Percentiles rank a stretch among this genome's conserved stretches.
Conservation (phyloP, 805 yeast species). For the Candida vartiovaarae region DNA sequence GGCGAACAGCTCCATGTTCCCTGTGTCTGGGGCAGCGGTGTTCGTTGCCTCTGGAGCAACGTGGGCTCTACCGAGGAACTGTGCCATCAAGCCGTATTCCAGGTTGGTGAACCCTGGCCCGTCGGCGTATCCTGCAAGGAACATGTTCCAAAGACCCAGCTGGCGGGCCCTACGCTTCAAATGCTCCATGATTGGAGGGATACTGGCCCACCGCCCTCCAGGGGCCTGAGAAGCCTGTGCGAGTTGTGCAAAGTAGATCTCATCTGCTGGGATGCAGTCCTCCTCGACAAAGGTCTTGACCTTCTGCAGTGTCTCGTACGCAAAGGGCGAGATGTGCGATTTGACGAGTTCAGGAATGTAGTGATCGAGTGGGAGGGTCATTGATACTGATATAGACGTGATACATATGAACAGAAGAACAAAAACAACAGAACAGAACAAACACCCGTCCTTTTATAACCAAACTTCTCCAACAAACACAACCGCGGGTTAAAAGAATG, state of each 20-base stretch:
- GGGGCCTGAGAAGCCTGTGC: constrained; percentile 35
- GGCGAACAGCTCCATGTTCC: constrained; percentile 41
- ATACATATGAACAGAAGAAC: no score
- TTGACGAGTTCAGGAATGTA: constrained; percentile 31
- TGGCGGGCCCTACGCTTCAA: constrained; percentile 45
- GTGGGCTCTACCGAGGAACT: constrained; percentile 47
- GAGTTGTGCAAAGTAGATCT: constrained; percentile 27
- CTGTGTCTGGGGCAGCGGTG: constrained; percentile 58
- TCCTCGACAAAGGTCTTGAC: constrained; percentile 46
- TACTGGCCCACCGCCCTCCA: constrained; percentile 36
- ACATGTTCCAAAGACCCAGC: constrained; percentile 56
- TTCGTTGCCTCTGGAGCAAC: constrained; percentile 56
- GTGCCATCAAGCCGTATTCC: constrained; percentile 62
- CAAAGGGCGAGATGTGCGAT: constrained; percentile 28
- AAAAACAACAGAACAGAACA: no score
- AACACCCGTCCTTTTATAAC: no score
- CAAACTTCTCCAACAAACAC: no score
- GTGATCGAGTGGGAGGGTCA: constrained; percentile 13
- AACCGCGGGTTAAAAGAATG: no score
- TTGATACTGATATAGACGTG: background rate
- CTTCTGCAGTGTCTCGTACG: constrained; percentile 25
- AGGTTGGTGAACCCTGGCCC: constrained; percentile 55
- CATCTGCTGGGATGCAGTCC: constrained; percentile 51
- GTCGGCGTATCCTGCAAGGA: constrained; percentile 33
- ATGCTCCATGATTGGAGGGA: constrained; percentile 43